Base-by-base conservation (phyloP, 2,329 filamentous ascomycete species). In the Cucurbitaria berberidis region DNA sequence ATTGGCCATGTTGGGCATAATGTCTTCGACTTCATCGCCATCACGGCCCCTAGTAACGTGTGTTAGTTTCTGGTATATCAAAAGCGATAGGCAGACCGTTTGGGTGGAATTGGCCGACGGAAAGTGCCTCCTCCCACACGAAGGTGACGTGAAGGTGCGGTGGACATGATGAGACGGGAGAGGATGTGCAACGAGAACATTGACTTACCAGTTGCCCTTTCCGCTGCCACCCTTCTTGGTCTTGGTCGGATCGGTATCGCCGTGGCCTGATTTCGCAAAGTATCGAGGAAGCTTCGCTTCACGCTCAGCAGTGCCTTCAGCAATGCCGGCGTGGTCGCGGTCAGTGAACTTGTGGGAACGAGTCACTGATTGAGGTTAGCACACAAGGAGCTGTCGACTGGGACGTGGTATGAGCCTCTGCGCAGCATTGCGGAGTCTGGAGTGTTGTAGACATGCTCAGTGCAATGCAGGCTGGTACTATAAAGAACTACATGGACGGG, bases 321-420 rank as follows among this genome's bases (percentile, higher is more conserved):
- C 88, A 64, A 91, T 80, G 70, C 84, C 89, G 69, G 86, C 86
- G 81, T 96, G 90, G 82, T 96, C 89, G 80, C 93, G 93, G 78
- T 96, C 91, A 80, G 92, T 96, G 82, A 84, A 86, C 83, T 98
- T 99, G 86, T 93, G 91, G 63, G 93, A 96, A 76, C 95, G 93
- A 81, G 95, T 97, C 93, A 99, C 93, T 96, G 66, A 26, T 16
- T 4, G 41, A 8, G 6, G 54, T 70, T 24, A 65, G 62, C 36
- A 52, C 34, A 30, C 16, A 32, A 40, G 15, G 7, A 18, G 8
- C 21, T 18, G 48, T 53, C 45, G 49, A 45, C 18, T 24, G 11
- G n/a, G 29, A 13, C 7, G 15, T 45, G 16, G 38, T 29, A n/a
- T 15, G 45, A 27, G 30, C 36, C 35, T 51, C 48, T 45, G 44